Conservation (phyloP, 2,329 filamentous ascomycete species). For the Pseudocercospora vitis region DNA sequence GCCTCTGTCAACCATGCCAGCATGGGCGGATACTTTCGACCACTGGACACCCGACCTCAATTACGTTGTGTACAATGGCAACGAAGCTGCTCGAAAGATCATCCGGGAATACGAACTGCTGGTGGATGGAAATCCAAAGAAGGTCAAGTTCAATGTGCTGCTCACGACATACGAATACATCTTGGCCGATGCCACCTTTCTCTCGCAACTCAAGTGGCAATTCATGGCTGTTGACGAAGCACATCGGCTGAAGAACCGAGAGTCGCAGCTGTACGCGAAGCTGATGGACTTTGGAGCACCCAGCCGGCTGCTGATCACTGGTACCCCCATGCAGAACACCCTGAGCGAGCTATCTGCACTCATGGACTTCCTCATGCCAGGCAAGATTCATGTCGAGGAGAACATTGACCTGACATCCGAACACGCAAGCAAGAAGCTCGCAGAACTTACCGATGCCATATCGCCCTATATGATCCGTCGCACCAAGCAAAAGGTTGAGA, state of each 20-base stretch:
- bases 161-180: slow-evolving; percentile 98
- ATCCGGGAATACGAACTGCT: slow-evolving; percentile 90
- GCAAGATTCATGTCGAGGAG: slow-evolving; percentile 84
- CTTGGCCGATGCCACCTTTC: slow-evolving; percentile 76
- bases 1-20: slow-evolving; percentile 92
- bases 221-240: slow-evolving; percentile 95
- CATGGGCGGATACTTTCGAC: slow-evolving; percentile 98
- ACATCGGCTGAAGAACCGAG: slow-evolving; percentile 92
- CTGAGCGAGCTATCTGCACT: slow-evolving; percentile 87
- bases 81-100: slow-evolving; percentile 78
- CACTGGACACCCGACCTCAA: slow-evolving; percentile 94
- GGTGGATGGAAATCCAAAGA: slow-evolving; percentile 79
- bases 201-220: slow-evolving; percentile 94
- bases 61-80: slow-evolving; percentile 94
- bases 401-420: slow-evolving; percentile 79
- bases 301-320: slow-evolving; percentile 88
- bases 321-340: slow-evolving; percentile 96
- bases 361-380: slow-evolving; percentile 96
- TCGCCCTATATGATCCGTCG: slow-evolving; percentile 92
- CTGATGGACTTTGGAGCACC: slow-evolving; percentile 83
- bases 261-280: slow-evolving; percentile 87
- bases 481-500: slow-evolving; percentile 96
- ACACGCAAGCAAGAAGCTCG: slow-evolving; percentile 82
- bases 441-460: slow-evolving; percentile 80
- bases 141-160: slow-evolving; percentile 95